Base-by-base conservation (phyloP, 2,329 filamentous ascomycete species). In the Penicillium decumbens region DNA sequence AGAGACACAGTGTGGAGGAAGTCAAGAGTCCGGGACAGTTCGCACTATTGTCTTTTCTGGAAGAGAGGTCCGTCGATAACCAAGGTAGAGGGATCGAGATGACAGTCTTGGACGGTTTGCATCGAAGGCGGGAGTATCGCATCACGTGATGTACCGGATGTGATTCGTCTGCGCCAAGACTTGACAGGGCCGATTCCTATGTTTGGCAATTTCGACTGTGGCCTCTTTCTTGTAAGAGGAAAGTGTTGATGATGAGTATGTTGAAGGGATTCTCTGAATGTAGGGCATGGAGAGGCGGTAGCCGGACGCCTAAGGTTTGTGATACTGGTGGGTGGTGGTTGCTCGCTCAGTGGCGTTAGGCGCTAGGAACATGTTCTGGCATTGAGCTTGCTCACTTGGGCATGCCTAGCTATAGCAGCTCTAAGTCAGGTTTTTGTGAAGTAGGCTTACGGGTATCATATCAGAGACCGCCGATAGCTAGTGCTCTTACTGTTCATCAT, bases 51-150 rank as follows among this genome's bases (percentile, higher is more conserved):
- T 53, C 45, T 52, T 45, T 41, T 47, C 38, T 12, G 6, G 35
- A 47, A 42, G 47, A 13, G 23, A 40, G 33, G 33, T 37, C 15
- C 8, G 33, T 49, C 39, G 54, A 59, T 54, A 51, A 23, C 20
- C 4, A 23, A 40, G 46, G 45, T 50, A 38, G 44, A 45, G 50
- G 50, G 45, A 55, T 57, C 56, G 55, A 64, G 63, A 64, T 60
- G 65, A 59, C 53, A 59, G 50, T 59, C 51, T 53, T 56, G 63
- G 62, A 51, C 62, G 65, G 65, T 69, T 71, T 70, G 68, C 66
- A 66, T 68, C 65, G 59, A 70, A 65, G 66, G 67, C 68, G 65
- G 65, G 64, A 67, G 66, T 67, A 52, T 55, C 43, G 55, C 43
- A 33, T 68, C 66, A 70, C 63, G 65, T 69, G 66, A 60, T 33